Evolutionary conservation across 148 eudicot genomes (phyloP).

Genomic region (Pharnaceum exiguum): DNA sequence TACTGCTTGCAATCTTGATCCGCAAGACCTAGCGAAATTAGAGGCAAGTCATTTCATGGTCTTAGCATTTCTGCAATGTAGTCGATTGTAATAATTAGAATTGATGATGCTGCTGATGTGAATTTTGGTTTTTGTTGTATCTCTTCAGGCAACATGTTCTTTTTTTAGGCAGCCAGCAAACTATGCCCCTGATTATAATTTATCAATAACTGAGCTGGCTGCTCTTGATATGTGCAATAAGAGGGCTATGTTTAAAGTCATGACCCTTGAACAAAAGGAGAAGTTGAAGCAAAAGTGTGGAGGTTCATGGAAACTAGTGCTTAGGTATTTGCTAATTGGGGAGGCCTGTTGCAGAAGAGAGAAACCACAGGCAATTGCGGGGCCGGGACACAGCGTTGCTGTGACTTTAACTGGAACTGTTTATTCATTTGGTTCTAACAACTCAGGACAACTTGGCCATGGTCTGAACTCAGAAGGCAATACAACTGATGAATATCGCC

Average conservation of each 20-base stretch:
- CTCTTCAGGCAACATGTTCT: constrained; percentile 79
- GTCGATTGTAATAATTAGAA: constrained; percentile 22
- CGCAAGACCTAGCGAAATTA: constrained; percentile 83
- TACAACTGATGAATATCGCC: constrained; percentile 59
- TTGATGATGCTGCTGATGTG: constrained; percentile 86
- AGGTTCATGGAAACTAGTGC: constrained; percentile 91
- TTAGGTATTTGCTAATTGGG: constrained; percentile 80
- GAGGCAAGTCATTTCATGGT: constrained; percentile 64
- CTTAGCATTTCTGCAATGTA: neutral
- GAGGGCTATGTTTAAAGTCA: constrained; percentile 74
- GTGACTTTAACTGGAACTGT: constrained; percentile 75
- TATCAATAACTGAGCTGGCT: constrained; percentile 83
- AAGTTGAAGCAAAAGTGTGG: constrained; percentile 68
- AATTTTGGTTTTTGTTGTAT: constrained; percentile 14
- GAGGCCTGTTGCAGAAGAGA: constrained; percentile 79
- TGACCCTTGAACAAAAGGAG: constrained; percentile 51
- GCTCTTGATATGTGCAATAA: constrained; percentile 87
- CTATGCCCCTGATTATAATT: constrained; percentile 68
- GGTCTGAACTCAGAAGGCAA: constrained; percentile 58
- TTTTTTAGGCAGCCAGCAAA: constrained; percentile 88
- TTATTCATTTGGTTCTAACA: constrained; percentile 85
- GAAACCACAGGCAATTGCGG: constrained; percentile 88
- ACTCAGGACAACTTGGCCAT: constrained; percentile 92
- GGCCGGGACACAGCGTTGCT: constrained; percentile 83
- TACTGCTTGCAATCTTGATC: constrained; percentile 64